Percentiles rank a stretch among this genome's conserved stretches.
These are phyloP conservation scores for Pseudotsuga menziesii DNA, from an alignment of 75 land plant genomes.

Conservation along the genomic window DNA sequence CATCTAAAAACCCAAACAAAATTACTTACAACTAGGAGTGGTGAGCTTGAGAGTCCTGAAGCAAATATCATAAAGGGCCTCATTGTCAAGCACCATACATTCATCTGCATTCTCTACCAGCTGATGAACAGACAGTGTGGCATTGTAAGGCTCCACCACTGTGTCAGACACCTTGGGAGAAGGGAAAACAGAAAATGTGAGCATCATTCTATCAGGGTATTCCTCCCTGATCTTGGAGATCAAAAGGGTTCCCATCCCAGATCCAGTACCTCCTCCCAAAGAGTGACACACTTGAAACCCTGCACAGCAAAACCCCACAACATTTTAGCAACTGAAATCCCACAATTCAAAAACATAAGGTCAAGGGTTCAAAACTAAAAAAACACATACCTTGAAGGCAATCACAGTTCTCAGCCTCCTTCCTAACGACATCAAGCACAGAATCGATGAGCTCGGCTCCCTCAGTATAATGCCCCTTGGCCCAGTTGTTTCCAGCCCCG, in stretches of 20 bases:
- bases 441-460: constrained; percentile 60
- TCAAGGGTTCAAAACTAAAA: too few species aligned
- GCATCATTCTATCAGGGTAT: constrained; percentile 59
- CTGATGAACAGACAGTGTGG: constrained; percentile 67
- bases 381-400: constrained; percentile 42
- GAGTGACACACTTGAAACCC: constrained; percentile 55
- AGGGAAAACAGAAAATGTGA: constrained; percentile 71
- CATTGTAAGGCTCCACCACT: constrained; percentile 70
- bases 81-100: constrained; percentile 56
- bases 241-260: constrained; percentile 40
- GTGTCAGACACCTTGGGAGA: constrained; percentile 69
- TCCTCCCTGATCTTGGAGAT: constrained; percentile 46
- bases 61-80: constrained; percentile 57
- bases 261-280: constrained; percentile 51
- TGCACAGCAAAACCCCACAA: constrained; percentile 4
- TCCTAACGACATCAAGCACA: constrained; percentile 48
- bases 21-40: constrained; percentile 59
- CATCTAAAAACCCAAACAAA: background rate
- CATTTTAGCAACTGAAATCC: background rate
- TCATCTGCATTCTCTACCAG: constrained; percentile 70
- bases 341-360: too few species aligned
- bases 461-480: constrained; percentile 51
- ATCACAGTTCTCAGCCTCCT: constrained; percentile 45
- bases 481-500: constrained; percentile 52
- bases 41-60: constrained; percentile 68